Evolutionary conservation across 495 filamentous ascomycete genomes (phyloP), one percentile per base, ranked within the genome.

Genomic region (Aspergillus nanangensis): DNA sequence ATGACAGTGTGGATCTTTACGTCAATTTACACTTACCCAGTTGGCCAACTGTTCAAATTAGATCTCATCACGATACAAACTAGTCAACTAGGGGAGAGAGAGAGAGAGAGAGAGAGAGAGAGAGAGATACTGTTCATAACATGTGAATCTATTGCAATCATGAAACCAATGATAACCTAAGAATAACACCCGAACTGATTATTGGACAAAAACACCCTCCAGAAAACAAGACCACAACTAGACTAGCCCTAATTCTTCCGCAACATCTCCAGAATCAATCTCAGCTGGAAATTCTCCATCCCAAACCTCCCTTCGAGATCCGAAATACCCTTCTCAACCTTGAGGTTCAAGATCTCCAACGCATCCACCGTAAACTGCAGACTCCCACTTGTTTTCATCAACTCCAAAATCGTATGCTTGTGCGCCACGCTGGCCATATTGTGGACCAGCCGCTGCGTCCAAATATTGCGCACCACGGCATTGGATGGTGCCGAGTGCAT

Each of bases 191-290:
- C n/a, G n/a, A n/a, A n/a, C n/a, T n/a, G n/a, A n/a, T n/a, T n/a
- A n/a, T n/a, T n/a, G n/a, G n/a, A n/a, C n/a, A n/a, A n/a, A n/a
- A n/a, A n/a, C n/a, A n/a, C n/a, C n/a, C n/a, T n/a, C n/a, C n/a
- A n/a, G n/a, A n/a, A n/a, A n/a, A n/a, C n/a, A n/a, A n/a, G n/a
- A n/a, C n/a, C n/a, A n/a, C n/a, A n/a, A n/a, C n/a, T n/a, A n/a
- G n/a, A n/a, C n/a, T n/a, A n/a, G n/a, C n/a, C 29, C 29, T 43
- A 43, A 11, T 14, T 27, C 13, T 43, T 43, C 10, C 40, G 40
- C 41, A 44, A 44, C 41, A 44, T 5, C 41, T 44, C 41, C 29
- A 44, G 4, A 35, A 44, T 44, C 27, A 44, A 35, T 29, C 27
- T n/a, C 24, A 44, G 15, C 41, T 44, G 41, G 41, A 44, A 44